Base-by-base conservation (phyloP, 2,329 filamentous ascomycete species). In the Venturia carpophila region DNA sequence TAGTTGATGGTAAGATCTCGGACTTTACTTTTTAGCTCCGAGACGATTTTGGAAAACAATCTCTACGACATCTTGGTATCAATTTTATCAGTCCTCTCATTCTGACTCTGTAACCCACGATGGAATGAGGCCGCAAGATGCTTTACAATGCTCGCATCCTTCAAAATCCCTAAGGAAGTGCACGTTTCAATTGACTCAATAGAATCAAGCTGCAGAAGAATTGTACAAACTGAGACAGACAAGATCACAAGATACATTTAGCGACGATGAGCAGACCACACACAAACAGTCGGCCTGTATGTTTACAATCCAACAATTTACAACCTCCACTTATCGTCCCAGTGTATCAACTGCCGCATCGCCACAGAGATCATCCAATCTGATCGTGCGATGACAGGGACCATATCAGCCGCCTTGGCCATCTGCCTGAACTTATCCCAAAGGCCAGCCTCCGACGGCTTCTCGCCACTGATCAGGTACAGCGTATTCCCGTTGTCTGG, bases 341-440 rank as follows among this genome's bases (percentile, higher is more conserved):
- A 66, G 19, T 47, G 27, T 27, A 94, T 79, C 75, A 91, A 82
- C 77, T 99, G 94, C 71, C 85, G 86, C 90, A 99, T 93, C 5
- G 91, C 91, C 67, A 92, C 87, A 71, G 92, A 88, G 66, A 99
- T 79, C 70, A 99, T 75, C 94, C 94, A 99, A 73, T 99, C 92
- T 2, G 89, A 84, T 60, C 84, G 84, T 30, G 97, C 91, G 49
- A 99, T 87, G 64, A 89, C 82, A 2, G 92, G 88, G 69, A 87
- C 83, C 83, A 93, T 92, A 72, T 90, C 87, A 56, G 90, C 87
- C 69, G 87, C 88, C 68, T 82, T 79, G 1, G 90, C 92, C 84
- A 96, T 87, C 63, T 89, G 85, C 65, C 85, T 82, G 74, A 99
- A 99, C 67, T 86, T 86, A 17, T 82, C 79, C 91, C 92, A 97